A percentile compares a stretch with the other conserved stretches of the same genome.
Conservation (phyloP, 2,329 filamentous ascomycete species). For the Alternaria rosae region DNA sequence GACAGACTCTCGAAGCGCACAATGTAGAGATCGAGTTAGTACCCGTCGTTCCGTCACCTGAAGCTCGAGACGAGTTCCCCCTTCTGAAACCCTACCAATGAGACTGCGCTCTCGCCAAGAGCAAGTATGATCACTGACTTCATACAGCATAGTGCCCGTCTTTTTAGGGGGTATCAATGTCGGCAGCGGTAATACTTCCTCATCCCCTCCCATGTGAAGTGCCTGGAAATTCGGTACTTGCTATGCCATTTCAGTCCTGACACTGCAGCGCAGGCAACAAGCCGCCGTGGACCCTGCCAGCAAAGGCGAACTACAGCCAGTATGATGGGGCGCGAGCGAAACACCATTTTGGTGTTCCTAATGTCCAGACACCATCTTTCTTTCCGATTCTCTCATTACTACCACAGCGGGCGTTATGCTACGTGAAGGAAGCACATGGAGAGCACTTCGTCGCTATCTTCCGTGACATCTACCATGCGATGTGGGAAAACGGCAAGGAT, state of each 20-base stretch:
- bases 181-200: conserved; percentile 45
- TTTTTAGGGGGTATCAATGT: conserved; percentile 64
- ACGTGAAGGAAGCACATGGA: conserved; percentile 68
- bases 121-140: conserved; percentile 13
- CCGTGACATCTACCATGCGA: conserved; percentile 63
- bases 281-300: conserved; percentile 74
- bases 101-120: not conserved
- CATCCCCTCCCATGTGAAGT: not conserved
- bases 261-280: conserved; percentile 66
- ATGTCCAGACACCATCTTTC: conserved; percentile 55
- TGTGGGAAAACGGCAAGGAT: conserved; percentile 69
- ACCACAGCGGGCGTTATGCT: conserved; percentile 71
- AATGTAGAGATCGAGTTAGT: conserved; percentile 71
- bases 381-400: conserved; percentile 64
- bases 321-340: conserved; percentile 60
- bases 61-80: not conserved
- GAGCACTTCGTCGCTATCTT: conserved; percentile 60
- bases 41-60: not conserved
- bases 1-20: conserved; percentile 63
- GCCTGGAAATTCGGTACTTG: not conserved
- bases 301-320: conserved; percentile 68
- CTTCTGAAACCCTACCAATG: conserved; percentile 2
- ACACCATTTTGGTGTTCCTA: conserved; percentile 58
- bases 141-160: conserved; percentile 70
- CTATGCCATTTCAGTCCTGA: conserved; percentile 6